These are phyloP conservation scores for Arthrobotrys pseudoclavata DNA, from an alignment of 2,329 filamentous ascomycete species.

Conservation along the genomic window DNA sequence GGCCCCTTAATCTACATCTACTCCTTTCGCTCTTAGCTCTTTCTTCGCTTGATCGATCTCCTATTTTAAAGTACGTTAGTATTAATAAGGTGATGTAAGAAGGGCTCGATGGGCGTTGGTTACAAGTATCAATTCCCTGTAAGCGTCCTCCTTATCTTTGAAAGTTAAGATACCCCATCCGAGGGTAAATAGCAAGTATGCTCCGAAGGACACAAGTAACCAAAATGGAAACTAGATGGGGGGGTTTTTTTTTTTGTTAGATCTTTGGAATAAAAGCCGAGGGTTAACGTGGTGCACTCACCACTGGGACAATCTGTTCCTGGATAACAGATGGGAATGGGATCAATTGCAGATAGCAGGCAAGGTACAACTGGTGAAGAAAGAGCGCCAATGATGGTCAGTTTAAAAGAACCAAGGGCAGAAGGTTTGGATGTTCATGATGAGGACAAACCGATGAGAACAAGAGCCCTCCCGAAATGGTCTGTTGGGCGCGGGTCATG, in stretches of 20 bases:
- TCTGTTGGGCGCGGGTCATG: slow-evolving; percentile 96
- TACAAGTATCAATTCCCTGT: slow-evolving; percentile 76
- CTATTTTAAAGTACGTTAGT: slow-evolving; percentile 61
- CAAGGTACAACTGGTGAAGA: slow-evolving; percentile 81
- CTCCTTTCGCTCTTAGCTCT: slow-evolving; percentile 80
- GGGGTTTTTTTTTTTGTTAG: slow-evolving; percentile 15
- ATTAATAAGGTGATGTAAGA: background rate
- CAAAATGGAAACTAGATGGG: slow-evolving; percentile 88
- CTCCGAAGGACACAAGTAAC: slow-evolving; percentile 89
- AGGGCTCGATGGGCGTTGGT: background rate
- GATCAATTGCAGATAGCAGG: slow-evolving; percentile 84
- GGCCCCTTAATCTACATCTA: slow-evolving; percentile 77
- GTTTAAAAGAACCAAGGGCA: background rate
- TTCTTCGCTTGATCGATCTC: slow-evolving; percentile 83
- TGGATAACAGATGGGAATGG: slow-evolving; percentile 83
- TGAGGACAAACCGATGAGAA: slow-evolving; percentile 80
- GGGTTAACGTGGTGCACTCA: slow-evolving; percentile 70
- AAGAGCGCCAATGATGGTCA: background rate
- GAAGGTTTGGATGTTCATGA: slow-evolving; percentile 10
- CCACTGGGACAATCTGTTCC: slow-evolving; percentile 87
- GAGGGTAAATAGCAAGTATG: slow-evolving; percentile 90
- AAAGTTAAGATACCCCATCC: slow-evolving; percentile 95
- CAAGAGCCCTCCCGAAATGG: slow-evolving; percentile 86
- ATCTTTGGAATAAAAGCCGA: background rate
- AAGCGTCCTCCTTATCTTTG: slow-evolving; percentile 92